Conservation (phyloP, 2,329 filamentous ascomycete species). For the Apiospora kogelbergensis region DNA sequence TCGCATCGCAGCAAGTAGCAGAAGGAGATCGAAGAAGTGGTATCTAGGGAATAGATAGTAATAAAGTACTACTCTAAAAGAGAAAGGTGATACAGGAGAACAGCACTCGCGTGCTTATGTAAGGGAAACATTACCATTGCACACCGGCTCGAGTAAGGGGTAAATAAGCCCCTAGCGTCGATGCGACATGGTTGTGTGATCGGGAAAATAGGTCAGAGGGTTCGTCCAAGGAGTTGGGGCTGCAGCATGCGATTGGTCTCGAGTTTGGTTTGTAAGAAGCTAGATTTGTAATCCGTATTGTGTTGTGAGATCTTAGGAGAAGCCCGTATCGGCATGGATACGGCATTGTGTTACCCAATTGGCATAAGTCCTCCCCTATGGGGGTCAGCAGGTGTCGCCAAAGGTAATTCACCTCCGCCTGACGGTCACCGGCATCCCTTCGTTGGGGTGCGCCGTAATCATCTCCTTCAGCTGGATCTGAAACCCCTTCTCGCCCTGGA, state of each 20-base stretch:
- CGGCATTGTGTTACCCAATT: not conserved
- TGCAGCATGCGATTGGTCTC: not conserved
- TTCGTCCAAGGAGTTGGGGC: not conserved
- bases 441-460: not conserved
- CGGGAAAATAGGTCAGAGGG: not conserved
- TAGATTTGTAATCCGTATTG: not conserved
- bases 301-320: not conserved
- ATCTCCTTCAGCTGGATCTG: slow-evolving; percentile 18
- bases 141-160: no score
- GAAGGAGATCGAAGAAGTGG: no score
- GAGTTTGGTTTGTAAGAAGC: not conserved
- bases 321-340: not conserved
- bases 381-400: not conserved
- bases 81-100: no score
- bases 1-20: no score
- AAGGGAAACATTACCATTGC: no score
- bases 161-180: no score
- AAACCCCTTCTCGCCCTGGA: slow-evolving; percentile 33
- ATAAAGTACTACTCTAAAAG: no score
- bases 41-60: no score
- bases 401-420: not conserved
- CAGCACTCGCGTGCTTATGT: no score
- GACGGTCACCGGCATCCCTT: not conserved
- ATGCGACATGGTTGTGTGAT: no score
- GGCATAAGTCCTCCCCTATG: not conserved